Conservation (phyloP, 495 filamentous ascomycete species). For the Aspergillus biplanus region DNA sequence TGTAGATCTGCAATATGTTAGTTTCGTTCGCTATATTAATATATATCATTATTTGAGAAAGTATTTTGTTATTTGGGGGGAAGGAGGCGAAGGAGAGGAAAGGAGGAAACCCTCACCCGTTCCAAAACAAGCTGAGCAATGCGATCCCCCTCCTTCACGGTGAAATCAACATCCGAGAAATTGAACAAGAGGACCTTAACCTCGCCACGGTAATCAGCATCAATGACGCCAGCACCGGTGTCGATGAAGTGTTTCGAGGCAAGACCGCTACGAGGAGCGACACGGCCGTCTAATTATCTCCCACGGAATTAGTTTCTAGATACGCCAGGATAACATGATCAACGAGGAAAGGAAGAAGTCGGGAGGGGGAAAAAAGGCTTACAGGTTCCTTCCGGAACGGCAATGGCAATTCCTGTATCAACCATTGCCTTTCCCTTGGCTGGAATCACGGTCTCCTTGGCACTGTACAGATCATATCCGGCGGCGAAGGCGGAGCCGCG, state of each 20-base stretch:
- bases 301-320: not conserved
- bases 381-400: conserved; percentile 87
- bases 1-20: conserved; percentile 66
- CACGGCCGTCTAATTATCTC: conserved; percentile 70
- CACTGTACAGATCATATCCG: conserved; percentile 88
- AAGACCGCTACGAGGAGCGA: conserved; percentile 90
- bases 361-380: conserved; percentile 37
- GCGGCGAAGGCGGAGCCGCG: conserved; percentile 87
- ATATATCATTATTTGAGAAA: not conserved
- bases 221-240: conserved; percentile 92
- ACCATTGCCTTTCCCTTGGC: conserved; percentile 82
- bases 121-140: conserved; percentile 93
- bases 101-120: conserved; percentile 52
- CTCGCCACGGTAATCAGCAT: conserved; percentile 93
- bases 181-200: conserved; percentile 96
- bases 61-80: not conserved
- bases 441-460: conserved; percentile 73
- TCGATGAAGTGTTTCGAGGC: conserved; percentile 94
- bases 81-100: not conserved
- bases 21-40: not conserved
- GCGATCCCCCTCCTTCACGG: conserved; percentile 81
- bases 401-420: conserved; percentile 87
- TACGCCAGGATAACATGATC: conserved; percentile 9
- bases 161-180: conserved; percentile 80
- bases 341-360: not conserved